Conservation (phyloP, 116 monocot species). For the Posidonia oceanica region DNA sequence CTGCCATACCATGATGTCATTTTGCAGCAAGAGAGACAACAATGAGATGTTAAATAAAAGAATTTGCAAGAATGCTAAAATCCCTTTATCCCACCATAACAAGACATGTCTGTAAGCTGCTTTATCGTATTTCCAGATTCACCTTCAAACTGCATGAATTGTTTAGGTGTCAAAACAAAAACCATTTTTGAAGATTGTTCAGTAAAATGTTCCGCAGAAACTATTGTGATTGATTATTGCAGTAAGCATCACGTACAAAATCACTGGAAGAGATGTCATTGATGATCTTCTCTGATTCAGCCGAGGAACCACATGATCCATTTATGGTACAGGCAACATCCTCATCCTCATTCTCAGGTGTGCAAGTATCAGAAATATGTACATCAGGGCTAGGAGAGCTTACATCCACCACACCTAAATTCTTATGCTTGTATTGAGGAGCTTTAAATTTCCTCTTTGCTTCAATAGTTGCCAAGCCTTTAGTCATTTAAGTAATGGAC, state of each 20-base stretch:
- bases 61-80: neutral
- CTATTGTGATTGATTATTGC: no score
- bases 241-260: neutral
- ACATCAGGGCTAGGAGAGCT: conserved; percentile 17
- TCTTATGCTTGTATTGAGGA: conserved; percentile 43
- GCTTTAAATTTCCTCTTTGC: conserved; percentile 90
- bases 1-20: conserved; percentile 9
- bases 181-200: no score
- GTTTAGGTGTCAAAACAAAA: no score
- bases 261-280: neutral
- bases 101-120: neutral
- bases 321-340: neutral
- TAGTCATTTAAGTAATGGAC: conserved; percentile 33
- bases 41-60: neutral
- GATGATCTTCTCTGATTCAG: neutral
- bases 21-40: neutral
- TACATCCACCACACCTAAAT: conserved; percentile 5
- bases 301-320: no score
- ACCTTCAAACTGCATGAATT: neutral
- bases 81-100: neutral
- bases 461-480: conserved; percentile 92
- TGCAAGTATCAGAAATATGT: conserved; percentile 3
- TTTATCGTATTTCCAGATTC: neutral
- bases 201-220: no score
- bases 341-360: neutral